Percentiles rank a stretch among this genome's conserved stretches.
These are phyloP conservation scores for Septoria petroselini DNA, from an alignment of 2,329 filamentous ascomycete species.

Conservation along the genomic window DNA sequence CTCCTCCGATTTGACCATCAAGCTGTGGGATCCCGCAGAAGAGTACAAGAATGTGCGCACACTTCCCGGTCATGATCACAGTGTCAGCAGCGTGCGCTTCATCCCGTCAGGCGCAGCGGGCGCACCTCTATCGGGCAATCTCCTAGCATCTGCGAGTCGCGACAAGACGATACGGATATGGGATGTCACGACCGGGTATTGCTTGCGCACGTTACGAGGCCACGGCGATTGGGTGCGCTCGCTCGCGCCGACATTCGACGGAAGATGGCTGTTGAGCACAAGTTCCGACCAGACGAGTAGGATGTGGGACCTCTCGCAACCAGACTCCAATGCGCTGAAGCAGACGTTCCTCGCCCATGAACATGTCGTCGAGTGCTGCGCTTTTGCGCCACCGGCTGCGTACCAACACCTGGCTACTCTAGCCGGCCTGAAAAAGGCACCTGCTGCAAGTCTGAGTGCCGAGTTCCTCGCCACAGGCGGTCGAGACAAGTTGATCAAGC, in stretches of 20 bases:
- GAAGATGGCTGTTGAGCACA: constrained; percentile 75
- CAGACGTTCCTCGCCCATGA: constrained; percentile 82
- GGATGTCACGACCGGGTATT: constrained; percentile 91
- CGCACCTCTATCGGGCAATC: constrained; percentile 73
- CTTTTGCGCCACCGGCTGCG: constrained; percentile 73
- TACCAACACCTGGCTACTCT: constrained; percentile 75
- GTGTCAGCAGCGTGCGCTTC: constrained; percentile 82
- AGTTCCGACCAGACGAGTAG: constrained; percentile 78
- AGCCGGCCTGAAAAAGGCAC: constrained; percentile 79
- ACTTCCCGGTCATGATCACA: constrained; percentile 86
- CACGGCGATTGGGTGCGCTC: constrained; percentile 91
- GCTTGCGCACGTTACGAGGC: constrained; percentile 81
- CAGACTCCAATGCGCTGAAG: constrained; percentile 61
- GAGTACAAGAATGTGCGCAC: constrained; percentile 96
- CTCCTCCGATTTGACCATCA: constrained; percentile 87
- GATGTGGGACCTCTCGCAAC: constrained; percentile 76
- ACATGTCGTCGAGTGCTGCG: constrained; percentile 79
- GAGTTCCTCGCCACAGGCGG: constrained; percentile 89
- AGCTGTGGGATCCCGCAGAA: constrained; percentile 87
- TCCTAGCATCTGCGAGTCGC: constrained; percentile 80
- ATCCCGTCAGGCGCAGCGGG: constrained; percentile 79
- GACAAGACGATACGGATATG: constrained; percentile 84
- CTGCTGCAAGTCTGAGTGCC: constrained; percentile 67
- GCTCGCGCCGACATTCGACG: constrained; percentile 77
- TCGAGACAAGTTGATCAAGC: constrained; percentile 82